Evolutionary conservation across 179 eudicot species (phyloP).

Genomic region (Sideroxylon spinosum): DNA sequence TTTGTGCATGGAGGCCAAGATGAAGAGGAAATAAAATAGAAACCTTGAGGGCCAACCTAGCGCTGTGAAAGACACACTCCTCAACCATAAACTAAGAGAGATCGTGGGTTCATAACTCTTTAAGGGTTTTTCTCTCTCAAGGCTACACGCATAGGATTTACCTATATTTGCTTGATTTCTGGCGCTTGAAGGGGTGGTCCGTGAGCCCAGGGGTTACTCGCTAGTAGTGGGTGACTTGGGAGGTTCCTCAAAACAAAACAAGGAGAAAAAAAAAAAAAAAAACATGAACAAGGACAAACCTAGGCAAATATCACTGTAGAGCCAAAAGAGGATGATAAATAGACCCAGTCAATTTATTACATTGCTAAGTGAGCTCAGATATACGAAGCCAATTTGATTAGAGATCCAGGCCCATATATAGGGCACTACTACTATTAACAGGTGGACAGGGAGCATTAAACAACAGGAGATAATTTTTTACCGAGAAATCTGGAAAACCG

Average conservation of each 20-base stretch:
- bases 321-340: neutral
- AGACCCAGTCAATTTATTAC: slow-evolving; percentile 3
- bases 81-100: too few relatives aligned
- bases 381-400: neutral
- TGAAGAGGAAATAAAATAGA: neutral
- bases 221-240: too few relatives aligned
- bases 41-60: too few relatives aligned
- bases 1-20: neutral
- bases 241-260: too few relatives aligned
- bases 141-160: too few relatives aligned
- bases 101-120: too few relatives aligned
- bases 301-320: neutral
- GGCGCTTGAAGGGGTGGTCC: too few relatives aligned
- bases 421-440: neutral
- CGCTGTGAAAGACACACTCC: too few relatives aligned
- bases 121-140: too few relatives aligned
- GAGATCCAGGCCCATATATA: neutral
- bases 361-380: neutral
- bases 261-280: neutral
- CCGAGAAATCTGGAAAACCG: neutral
- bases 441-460: neutral
- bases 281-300: neutral
- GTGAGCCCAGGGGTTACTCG: too few relatives aligned
- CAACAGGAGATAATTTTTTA: neutral
- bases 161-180: too few relatives aligned